These are phyloP conservation scores for Entomortierella chlamydospora DNA, from an alignment of 192 early-diverging fungal species.

Conservation along the genomic window DNA sequence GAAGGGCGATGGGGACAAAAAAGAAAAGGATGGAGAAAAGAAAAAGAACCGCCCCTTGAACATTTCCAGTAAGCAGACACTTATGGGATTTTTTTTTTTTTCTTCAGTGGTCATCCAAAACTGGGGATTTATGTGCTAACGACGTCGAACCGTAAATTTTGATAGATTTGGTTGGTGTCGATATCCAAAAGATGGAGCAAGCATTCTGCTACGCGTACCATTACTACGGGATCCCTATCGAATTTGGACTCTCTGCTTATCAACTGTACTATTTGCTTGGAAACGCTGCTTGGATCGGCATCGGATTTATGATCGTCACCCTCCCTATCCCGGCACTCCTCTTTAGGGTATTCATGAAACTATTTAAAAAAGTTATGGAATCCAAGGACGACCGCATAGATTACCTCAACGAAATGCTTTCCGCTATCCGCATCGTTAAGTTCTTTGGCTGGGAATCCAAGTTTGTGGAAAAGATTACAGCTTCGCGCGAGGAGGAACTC, in stretches of 20 bases:
- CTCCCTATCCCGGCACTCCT: conserved; percentile 67
- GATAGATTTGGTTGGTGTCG: conserved; percentile 47
- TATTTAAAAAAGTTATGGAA: conserved; percentile 64
- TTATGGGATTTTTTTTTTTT: not conserved
- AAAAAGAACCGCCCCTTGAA: conserved; percentile 21
- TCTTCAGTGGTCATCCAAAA: too few relatives aligned
- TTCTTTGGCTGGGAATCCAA: conserved; percentile 87
- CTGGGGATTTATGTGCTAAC: too few relatives aligned
- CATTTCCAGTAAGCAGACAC: conserved; percentile 31
- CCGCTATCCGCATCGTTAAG: conserved; percentile 93
- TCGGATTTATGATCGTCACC: conserved; percentile 71
- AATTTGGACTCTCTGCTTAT: conserved; percentile 69
- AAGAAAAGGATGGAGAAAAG: conserved; percentile 21
- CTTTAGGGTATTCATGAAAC: conserved; percentile 54
- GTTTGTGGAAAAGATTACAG: conserved; percentile 78
- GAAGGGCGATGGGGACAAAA: conserved; percentile 17
- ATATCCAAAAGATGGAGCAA: conserved; percentile 35
- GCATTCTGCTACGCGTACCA: conserved; percentile 39
- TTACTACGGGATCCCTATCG: conserved; percentile 70
- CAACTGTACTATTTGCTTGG: conserved; percentile 83
- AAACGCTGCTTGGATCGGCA: conserved; percentile 78
- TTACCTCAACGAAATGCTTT: conserved; percentile 79
- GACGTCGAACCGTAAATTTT: not conserved
- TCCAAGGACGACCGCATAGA: conserved; percentile 83
- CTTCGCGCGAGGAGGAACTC: conserved; percentile 70